These are phyloP conservation scores for Ophiostoma ips DNA, from an alignment of 2,329 filamentous ascomycete genomes.

Conservation along the genomic window DNA sequence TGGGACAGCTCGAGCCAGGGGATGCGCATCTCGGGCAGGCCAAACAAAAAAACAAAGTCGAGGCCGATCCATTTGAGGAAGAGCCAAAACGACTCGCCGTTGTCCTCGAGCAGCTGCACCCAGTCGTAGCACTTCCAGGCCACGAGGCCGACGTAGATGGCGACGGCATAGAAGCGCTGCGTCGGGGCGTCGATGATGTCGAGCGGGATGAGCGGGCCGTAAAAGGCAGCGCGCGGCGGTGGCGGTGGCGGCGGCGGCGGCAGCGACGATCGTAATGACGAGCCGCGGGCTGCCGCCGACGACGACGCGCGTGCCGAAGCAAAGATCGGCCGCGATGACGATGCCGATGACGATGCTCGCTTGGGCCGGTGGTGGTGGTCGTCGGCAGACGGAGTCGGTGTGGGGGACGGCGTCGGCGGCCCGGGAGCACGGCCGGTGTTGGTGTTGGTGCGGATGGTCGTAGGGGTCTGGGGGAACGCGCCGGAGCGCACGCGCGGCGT, in stretches of 20 bases:
- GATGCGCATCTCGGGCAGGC: constrained; percentile 74
- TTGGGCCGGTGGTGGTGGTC: background rate
- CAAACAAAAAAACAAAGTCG: constrained; percentile 77
- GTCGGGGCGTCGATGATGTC: constrained; percentile 76
- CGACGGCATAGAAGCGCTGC: constrained; percentile 75
- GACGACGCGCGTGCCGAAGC: background rate
- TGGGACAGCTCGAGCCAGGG: constrained; percentile 92
- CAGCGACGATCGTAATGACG: background rate
- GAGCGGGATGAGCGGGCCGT: constrained; percentile 61
- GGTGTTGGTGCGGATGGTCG: constrained; percentile 4
- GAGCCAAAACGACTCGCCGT: constrained; percentile 73
- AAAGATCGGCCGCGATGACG: constrained; percentile 6
- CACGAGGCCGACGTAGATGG: constrained; percentile 62
- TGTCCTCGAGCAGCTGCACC: constrained; percentile 61
- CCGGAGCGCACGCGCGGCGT: constrained; percentile 16
- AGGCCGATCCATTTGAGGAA: constrained; percentile 90
- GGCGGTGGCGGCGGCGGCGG: background rate
- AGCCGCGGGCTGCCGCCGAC: constrained; percentile 16
- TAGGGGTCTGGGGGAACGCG: constrained; percentile 17
- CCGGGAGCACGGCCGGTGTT: constrained; percentile 8
- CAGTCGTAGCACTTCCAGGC: constrained; percentile 84
- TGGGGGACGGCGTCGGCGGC: constrained; percentile 14
- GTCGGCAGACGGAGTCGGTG: constrained; percentile 7
- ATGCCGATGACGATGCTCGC: background rate
- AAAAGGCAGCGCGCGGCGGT: background rate